phyloP scores from a whole-genome alignment of 495 filamentous ascomycete species.

The Echria macrotheca region DNA sequence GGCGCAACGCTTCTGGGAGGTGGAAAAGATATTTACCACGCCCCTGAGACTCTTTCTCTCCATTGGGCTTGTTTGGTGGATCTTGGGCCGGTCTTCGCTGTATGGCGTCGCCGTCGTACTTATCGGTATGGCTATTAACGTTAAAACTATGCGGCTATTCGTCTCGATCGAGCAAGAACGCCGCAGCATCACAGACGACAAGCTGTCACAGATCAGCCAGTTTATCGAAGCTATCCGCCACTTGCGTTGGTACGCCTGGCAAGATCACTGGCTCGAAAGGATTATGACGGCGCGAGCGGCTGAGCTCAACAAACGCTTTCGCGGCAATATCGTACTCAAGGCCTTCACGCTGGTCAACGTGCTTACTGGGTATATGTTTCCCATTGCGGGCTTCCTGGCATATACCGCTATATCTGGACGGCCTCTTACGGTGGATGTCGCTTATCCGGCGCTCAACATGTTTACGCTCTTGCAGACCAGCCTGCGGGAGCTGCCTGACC shows the following conservation, averaged over 20 bases:
- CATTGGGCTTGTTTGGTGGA: slow-evolving; percentile 60
- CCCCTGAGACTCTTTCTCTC: slow-evolving; percentile 66
- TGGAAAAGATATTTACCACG: slow-evolving; percentile 58
- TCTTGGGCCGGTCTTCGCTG: slow-evolving; percentile 76
- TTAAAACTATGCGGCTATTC: slow-evolving; percentile 53
- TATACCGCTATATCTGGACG: slow-evolving; percentile 64
- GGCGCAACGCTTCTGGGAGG: slow-evolving; percentile 77
- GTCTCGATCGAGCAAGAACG: slow-evolving; percentile 60
- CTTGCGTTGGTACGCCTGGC: slow-evolving; percentile 83
- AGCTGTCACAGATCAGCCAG: slow-evolving; percentile 69
- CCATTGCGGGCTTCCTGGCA: slow-evolving; percentile 70
- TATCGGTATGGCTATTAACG: slow-evolving; percentile 59
- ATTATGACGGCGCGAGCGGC: slow-evolving; percentile 65
- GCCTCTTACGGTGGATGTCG: slow-evolving; percentile 66
- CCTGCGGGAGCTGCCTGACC: slow-evolving; percentile 61
- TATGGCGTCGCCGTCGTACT: slow-evolving; percentile 62
- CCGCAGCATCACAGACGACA: slow-evolving; percentile 60
- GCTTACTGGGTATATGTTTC: slow-evolving; percentile 63
- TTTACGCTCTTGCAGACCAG: slow-evolving; percentile 66
- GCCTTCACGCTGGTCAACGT: slow-evolving; percentile 57
- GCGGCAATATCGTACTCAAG: slow-evolving; percentile 55
- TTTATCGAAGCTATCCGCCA: slow-evolving; percentile 82
- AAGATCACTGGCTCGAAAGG: slow-evolving; percentile 66
- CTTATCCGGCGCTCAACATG: slow-evolving; percentile 75
- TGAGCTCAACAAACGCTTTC: slow-evolving; percentile 62